Evolutionary conservation across 768 basidiomycete species (phyloP), one percentile per base, ranked within the genome.

Genomic region (Tricholomella constricta): DNA sequence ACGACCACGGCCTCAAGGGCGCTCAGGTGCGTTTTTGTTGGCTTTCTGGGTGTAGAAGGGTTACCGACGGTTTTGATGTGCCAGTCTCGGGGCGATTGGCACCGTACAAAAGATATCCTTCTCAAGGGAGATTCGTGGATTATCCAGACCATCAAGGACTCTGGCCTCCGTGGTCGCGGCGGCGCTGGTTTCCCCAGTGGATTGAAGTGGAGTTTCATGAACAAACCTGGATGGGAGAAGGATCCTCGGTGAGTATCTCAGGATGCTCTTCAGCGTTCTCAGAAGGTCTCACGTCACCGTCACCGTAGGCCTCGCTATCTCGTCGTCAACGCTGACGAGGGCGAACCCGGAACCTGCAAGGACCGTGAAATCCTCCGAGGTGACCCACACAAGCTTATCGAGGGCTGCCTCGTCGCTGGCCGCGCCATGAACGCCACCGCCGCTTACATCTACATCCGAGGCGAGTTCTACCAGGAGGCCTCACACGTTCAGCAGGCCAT

Each of bases 361-460:
- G 96, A 98, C 71, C 89, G 96, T 45, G 96, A 99, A 73, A 98
- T 99, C 63, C 78, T 98, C 63, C 89, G 96, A 41, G 96, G 96
- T 15, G 96, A 98, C 70, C 96, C 96, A 0, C 96, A 99, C 78
- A 99, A 98, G 67, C 88, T 99, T 52, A 81, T 99, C 61, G 96
- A 99, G 68, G 96, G 96, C 6, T 99, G 96, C 68, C 85, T 99
- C 44, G 92, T 99, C 54, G 95, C 96, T 23, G 96, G 96, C 5
- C 89, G 96, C 42, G 87, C 79, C 15, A 99, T 99, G 96, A 98
- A 98, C 72, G 96, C 95, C 34, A 94, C 71, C 41, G 95, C 95
- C 0, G 96, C 96, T n/a, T 99, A 98, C 79, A 98, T 99, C 72
- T 99, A 99, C 75, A 94, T 98, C 64, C 95, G 96, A 55, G 96